Percentiles rank a stretch among this genome's conserved stretches.
Conservation (phyloP, 768 basidiomycete genomes). For the Lactifluus hygrophoroides region DNA sequence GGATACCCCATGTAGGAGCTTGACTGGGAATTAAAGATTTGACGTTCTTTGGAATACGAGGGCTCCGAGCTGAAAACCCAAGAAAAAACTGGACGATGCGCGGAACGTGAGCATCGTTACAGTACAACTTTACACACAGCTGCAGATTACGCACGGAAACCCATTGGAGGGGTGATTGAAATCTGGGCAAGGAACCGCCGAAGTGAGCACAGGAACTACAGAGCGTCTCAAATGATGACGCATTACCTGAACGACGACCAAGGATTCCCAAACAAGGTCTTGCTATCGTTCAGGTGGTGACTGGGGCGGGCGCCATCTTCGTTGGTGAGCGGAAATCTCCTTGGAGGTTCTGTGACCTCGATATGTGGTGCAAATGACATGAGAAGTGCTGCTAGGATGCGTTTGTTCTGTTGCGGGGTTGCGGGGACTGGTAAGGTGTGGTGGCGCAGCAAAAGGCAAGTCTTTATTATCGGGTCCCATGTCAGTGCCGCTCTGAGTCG, state of each 20-base stretch:
- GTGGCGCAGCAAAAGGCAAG: no score
- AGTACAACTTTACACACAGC: no score
- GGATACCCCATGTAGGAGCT: conserved; percentile 9
- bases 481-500: no score
- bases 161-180: conserved; percentile 14
- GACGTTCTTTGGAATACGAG: conserved; percentile 9
- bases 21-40: conserved; percentile 18
- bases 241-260: conserved; percentile 20
- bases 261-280: conserved; percentile 15
- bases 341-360: conserved; percentile 10
- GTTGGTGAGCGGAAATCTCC: conserved; percentile 12
- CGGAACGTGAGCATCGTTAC: not conserved
- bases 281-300: conserved; percentile 13
- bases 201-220: not conserved
- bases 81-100: conserved; percentile 1
- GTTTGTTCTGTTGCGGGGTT: no score
- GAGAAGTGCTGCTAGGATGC: not conserved
- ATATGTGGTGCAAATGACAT: not conserved
- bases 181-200: not conserved
- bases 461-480: no score
- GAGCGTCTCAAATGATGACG: not conserved
- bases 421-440: no score
- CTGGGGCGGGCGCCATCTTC: conserved; percentile 11
- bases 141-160: conserved; percentile 3
- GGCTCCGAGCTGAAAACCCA: not conserved